phyloP scores from a whole-genome alignment of 73 alveolate species.

The Effrenium voratum region DNA sequence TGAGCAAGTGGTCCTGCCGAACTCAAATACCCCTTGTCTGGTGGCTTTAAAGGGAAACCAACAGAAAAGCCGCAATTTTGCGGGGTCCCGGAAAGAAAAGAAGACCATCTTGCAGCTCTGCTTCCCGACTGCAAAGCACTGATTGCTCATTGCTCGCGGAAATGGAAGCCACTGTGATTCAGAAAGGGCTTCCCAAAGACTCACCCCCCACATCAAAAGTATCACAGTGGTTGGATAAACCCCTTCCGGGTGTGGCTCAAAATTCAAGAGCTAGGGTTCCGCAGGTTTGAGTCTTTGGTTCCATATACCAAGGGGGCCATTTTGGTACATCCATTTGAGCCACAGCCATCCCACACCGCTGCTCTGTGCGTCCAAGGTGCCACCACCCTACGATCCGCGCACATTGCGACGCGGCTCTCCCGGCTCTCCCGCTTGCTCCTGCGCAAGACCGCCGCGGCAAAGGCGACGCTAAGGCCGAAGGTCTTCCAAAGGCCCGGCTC shows the following conservation, averaged over 20 bases:
- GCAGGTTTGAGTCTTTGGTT: not conserved
- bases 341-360: not conserved
- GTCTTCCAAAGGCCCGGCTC: not conserved
- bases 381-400: conserved; percentile 63
- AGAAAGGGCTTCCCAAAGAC: not conserved
- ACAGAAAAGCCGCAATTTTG: not conserved
- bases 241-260: not conserved
- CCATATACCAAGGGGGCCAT: not conserved
- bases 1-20: not conserved
- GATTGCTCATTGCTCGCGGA: not conserved
- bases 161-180: not conserved
- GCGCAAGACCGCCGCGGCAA: not conserved
- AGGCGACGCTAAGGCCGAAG: not conserved
- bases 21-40: not conserved
- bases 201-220: not conserved
- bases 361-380: not conserved
- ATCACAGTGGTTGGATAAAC: not conserved
- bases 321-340: not conserved
- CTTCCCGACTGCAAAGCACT: not conserved
- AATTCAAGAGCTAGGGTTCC: not conserved
- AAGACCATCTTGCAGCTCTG: not conserved
- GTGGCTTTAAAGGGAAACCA: not conserved
- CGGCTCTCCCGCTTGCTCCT: not conserved
- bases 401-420: not conserved
- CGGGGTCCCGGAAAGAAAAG: not conserved